phyloP scores from a whole-genome alignment of 306 rosid species.

The Potentilla sterilis region DNA sequence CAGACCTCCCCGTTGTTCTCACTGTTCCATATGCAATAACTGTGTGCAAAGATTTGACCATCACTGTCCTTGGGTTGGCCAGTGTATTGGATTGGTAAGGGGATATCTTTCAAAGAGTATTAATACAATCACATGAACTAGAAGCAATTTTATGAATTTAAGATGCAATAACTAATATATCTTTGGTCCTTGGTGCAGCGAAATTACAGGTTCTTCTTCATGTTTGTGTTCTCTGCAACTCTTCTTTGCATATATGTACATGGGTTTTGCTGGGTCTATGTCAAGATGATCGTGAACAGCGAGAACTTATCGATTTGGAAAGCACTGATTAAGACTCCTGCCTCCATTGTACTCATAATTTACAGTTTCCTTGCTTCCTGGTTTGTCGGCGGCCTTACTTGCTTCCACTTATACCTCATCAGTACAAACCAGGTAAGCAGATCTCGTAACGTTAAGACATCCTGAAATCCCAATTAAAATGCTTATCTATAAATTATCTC shows the following conservation, averaged over 20 bases:
- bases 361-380: slow-evolving; percentile 55
- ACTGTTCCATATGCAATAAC: slow-evolving; percentile 42
- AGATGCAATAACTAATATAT: background rate
- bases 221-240: slow-evolving; percentile 58
- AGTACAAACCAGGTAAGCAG: slow-evolving; percentile 63
- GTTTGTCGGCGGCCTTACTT: slow-evolving; percentile 74
- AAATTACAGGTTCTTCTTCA: slow-evolving; percentile 71
- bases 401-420: slow-evolving; percentile 70
- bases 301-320: slow-evolving; percentile 56
- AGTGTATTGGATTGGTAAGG: slow-evolving; percentile 39
- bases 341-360: slow-evolving; percentile 57
- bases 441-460: slow-evolving; percentile 9
- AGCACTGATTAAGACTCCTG: slow-evolving; percentile 67
- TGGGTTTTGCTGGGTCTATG: slow-evolving; percentile 75
- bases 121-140: background rate
- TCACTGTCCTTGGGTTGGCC: slow-evolving; percentile 48
- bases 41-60: slow-evolving; percentile 38
- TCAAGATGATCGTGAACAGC: slow-evolving; percentile 49
- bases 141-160: background rate
- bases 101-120: background rate
- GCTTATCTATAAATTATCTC: background rate
- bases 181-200: slow-evolving; percentile 44
- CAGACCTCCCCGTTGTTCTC: slow-evolving; percentile 42
- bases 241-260: slow-evolving; percentile 63
- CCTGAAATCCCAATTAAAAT: background rate